Conservation (phyloP, 352 stramenopile genomes). For the Peronospora destructor region DNA sequence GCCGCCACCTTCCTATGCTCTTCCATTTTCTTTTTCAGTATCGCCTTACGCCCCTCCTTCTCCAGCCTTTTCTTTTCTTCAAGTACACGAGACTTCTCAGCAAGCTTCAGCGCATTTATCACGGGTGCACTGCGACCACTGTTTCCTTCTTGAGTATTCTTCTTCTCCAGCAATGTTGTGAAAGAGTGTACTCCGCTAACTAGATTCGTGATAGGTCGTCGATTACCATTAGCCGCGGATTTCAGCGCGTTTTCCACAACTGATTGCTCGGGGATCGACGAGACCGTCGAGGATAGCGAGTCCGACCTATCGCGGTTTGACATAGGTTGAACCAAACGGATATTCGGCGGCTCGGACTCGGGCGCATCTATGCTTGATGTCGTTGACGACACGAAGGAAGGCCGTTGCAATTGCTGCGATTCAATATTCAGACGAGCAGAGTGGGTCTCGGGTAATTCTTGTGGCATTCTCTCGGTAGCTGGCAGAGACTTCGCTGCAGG, state of each 20-base stretch:
- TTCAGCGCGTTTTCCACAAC: conserved; percentile 20
- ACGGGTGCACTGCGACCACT: conserved; percentile 37
- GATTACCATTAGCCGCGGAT: conserved; percentile 6
- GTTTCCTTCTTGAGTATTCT: conserved; percentile 26
- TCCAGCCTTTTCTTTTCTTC: conserved; percentile 68
- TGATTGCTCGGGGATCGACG: conserved; percentile 42
- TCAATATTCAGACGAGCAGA: conserved; percentile 1
- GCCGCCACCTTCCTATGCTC: conserved; percentile 65
- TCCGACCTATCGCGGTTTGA: conserved; percentile 20
- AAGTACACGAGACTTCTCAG: conserved; percentile 49
- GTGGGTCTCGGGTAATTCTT: not conserved
- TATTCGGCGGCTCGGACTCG: not conserved
- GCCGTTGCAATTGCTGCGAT: conserved; percentile 1
- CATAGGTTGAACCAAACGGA: not conserved
- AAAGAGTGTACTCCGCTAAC: conserved; percentile 72
- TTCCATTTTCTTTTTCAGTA: conserved; percentile 62
- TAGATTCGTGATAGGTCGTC: conserved; percentile 47
- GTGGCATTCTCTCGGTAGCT: not conserved
- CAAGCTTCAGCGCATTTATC: conserved; percentile 66
- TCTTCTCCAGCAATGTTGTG: conserved; percentile 57
- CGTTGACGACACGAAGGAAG: not conserved
- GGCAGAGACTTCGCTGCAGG: conserved; percentile 11
- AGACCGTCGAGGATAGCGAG: conserved; percentile 50
- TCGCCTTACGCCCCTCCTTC: conserved; percentile 55
- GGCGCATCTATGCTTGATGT: not conserved